These are phyloP conservation scores for Mycosphaerella sp. DNA, from an alignment of 2,329 filamentous ascomycete species.

Conservation along the genomic window DNA sequence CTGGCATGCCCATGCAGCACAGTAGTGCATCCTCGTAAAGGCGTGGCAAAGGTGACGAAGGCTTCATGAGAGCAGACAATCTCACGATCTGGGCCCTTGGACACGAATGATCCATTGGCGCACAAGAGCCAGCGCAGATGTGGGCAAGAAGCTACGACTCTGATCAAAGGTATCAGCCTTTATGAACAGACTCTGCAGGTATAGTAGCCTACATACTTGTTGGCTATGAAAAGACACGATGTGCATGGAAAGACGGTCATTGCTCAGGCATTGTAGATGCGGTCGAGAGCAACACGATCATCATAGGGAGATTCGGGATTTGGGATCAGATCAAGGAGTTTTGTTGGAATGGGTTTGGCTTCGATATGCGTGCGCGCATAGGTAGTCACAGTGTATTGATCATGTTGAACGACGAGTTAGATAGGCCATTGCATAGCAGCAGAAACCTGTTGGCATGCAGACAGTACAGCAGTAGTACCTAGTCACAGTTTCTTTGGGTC, in stretches of 20 bases:
- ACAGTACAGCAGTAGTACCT: no score
- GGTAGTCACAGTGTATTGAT: not conserved
- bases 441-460: not conserved
- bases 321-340: not conserved
- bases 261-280: no score
- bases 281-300: not conserved
- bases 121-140: no score
- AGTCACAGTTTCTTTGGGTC: no score
- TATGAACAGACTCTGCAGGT: not conserved
- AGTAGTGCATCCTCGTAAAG: slow-evolving; percentile 9
- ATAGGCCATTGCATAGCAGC: not conserved
- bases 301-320: not conserved
- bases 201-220: not conserved
- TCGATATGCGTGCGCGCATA: not conserved
- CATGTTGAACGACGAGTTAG: not conserved
- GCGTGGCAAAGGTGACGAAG: not conserved
- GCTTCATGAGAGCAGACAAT: no score
- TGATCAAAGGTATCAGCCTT: not conserved
- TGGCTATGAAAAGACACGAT: not conserved
- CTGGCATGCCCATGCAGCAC: slow-evolving; percentile 22
- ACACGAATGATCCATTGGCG: no score
- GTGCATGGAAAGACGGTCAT: no score
- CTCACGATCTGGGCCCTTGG: no score
- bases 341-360: not conserved
- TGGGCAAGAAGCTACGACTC: no score